Base-by-base conservation (phyloP, 1,139 yeast genomes). In the Hanseniaspora sp. region DNA sequence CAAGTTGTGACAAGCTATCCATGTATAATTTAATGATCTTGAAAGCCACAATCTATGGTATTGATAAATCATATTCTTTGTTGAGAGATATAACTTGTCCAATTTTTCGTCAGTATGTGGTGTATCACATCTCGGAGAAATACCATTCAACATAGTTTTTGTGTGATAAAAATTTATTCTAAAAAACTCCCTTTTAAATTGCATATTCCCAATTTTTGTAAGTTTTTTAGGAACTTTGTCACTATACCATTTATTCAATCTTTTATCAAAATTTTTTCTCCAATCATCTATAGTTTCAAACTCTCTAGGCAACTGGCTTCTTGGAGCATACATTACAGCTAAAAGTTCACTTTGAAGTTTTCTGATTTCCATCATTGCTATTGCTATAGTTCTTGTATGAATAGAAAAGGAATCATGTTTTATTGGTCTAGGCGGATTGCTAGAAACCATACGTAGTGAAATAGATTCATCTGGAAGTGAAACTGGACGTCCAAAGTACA, bases 1-100 rank as follows among this genome's bases (percentile, higher is more conserved):
- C 55, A 86, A 70, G 65, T 86, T 87, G 65, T 87, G 95, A 1
- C 87, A 92, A 0, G 95, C 95, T 0, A 90, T 92, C 96, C 96
- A 88, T 0, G 96, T 86, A 67, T 85, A 88, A 65, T 87, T 87
- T 58, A 87, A 75, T 48, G 78, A 73, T 60, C 78, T 78, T 37
- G 74, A 74, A 23, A 71, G 67, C 59, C 77, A 77, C 45, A 87
- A 69, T 52, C 75, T 77, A 48, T 76, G 71, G 65, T 86, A 88
- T 45, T 80, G 76, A 46, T 74, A 71, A 55, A 87, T 82, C 43
- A 86, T 76, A 46, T 81, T 82, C 59, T 76, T 77, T 1, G 94
- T 78, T 0, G 90, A 78, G 33, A 77, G 79, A 17, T 78, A 75
- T n/a, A 86, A 78, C 46, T 76, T 74, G 33, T 72, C 61, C 59